Base-by-base conservation (phyloP, 768 basidiomycete genomes). In the Tremella fuciformis region DNA sequence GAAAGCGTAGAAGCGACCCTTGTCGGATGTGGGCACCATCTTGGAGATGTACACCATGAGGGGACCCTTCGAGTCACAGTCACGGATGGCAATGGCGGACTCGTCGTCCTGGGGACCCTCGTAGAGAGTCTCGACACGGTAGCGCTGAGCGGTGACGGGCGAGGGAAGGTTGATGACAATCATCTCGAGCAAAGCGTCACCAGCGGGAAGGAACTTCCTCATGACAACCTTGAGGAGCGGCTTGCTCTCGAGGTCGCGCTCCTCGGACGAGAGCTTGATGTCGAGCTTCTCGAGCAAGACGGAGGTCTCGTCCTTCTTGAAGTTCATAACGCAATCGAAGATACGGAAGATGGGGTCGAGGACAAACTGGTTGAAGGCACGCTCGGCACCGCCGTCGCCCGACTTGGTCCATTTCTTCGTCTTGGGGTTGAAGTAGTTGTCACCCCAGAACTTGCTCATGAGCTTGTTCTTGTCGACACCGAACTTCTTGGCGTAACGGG, bases 61-160 rank as follows among this genome's bases (percentile, higher is more conserved):
- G 65, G 96, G 96, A 53, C 86, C 96, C 46, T 86, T 87, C 78
- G 96, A 88, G 80, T 98, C 90, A 78, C 96, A 99, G 78, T 98
- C 93, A 53, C 96, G 87, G 82, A 99, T 93, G 81, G 86, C 90
- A 68, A 98, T 91, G 68, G 96, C 96, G 60, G 91, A 96, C 80
- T 99, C 96, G 76, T 99, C 96, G 80, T 99, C 96, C 91, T 97
- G 91, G 72, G 96, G 96, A 77, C 96, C 96, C 78, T 99, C 96
- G 80, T 99, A 98, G 63, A 99, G 87, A 67, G 96, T 98, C 83
- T 98, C 92, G 57, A 96, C 93, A 84, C 96, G 93, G 81, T 98
- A 98, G 55, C 88, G 85, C 80, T 99, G 96, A 62, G 96, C 96
- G 63, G 94, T 98, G 57, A 86, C 86, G 57, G 93, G 94, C 21